Evolutionary conservation across 148 eudicot species (phyloP).

Genomic region (Polygonum maritimum): DNA sequence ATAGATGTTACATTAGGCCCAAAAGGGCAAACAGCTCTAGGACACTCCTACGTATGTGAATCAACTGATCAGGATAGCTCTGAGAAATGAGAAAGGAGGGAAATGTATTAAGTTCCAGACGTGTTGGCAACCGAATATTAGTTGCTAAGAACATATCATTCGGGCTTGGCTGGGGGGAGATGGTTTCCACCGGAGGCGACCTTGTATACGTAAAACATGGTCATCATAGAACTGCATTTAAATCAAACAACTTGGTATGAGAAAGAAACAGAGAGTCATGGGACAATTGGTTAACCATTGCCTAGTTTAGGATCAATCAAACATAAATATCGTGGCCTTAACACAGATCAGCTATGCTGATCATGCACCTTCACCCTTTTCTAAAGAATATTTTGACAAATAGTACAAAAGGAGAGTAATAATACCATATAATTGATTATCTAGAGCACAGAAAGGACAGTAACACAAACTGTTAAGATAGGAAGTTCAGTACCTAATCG

Average conservation of each 20-base stretch:
- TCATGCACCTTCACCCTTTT: background rate
- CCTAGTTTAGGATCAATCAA: background rate
- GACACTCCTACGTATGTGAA: constrained; percentile 3
- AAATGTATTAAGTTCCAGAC: background rate
- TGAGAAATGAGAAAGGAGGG: background rate
- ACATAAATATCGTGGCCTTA: too few relatives aligned
- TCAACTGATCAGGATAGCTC: background rate
- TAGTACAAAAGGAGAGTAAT: too few relatives aligned
- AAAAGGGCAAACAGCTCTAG: background rate
- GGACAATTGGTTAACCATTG: background rate
- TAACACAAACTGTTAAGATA: background rate
- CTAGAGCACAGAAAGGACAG: background rate
- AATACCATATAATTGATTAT: background rate
- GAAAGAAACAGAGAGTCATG: background rate
- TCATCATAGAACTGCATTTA: constrained; percentile 74
- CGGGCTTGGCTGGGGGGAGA: constrained; percentile 59
- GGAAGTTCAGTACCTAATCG: constrained; percentile 53
- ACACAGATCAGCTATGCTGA: background rate
- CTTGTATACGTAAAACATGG: constrained; percentile 78
- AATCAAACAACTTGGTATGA: background rate
- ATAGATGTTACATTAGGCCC: constrained; percentile 5
- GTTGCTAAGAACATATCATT: constrained; percentile 25
- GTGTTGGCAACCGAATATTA: background rate
- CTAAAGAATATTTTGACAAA: background rate
- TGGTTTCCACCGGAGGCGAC: constrained; percentile 83